Base-by-base conservation (phyloP, 805 yeast species). In the Ogataea nonfermentans region DNA sequence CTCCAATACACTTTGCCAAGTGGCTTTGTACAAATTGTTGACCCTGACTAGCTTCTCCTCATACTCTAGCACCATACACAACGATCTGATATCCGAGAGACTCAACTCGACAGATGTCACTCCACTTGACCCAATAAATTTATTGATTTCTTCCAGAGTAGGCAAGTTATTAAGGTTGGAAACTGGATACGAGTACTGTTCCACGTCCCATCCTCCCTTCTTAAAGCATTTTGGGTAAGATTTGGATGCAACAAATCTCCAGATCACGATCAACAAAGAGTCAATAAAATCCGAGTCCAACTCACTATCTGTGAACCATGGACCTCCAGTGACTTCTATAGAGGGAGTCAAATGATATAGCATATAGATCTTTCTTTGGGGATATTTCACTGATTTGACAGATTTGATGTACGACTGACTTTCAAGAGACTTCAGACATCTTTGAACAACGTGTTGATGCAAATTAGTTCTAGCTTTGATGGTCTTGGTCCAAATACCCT, bases 301-400 rank as follows among this genome's bases (percentile, higher is more conserved):
- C 62, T 93, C 98, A 24, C 90, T 80, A 59, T 93, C 99, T 0
- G 97, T 89, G 59, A 90, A 93, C 99, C 99, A 93, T 4, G 98
- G 98, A 4, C 99, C 99, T 48, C 99, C 99, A 0, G 98, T 93
- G 26, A 93, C 93, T 50, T 91, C 98, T 23, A 87, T 81, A 3
- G 95, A 84, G 4, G 99, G 99, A 59, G 89, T 96, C 49, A 93
- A 68, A 56, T 87, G 81, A 59, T 90, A 91, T 38, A 93, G 71
- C 98, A 93, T 93, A 63, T 91, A 95, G 24, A 93, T 91, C 57
- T 93, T 93, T 49, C 99, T 74, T 1, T 97, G 91, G 10, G 98
- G 97, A 61, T 77, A 60, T 43, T 86, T 91, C 23, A 93, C 98
- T 16, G 87, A 79, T 59, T 93, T 91, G 57, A 93, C 88, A 45